Conservation (phyloP, 257 asterid genomes). For the Gentiana straminea region DNA sequence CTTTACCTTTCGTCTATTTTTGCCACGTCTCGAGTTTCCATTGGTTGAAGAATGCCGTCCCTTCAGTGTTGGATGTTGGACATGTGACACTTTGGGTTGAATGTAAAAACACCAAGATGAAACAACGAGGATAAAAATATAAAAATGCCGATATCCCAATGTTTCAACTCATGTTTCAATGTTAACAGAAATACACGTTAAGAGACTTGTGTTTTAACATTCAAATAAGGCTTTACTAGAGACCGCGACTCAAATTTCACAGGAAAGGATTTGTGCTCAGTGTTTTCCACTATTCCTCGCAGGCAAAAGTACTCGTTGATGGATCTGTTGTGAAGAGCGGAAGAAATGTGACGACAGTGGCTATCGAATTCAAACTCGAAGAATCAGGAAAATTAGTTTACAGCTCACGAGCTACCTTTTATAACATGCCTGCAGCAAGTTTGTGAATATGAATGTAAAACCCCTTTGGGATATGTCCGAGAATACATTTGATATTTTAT, state of each 20-base stretch:
- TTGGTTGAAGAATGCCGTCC: too few relatives aligned
- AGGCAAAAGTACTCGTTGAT: conserved; percentile 54
- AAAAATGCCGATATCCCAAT: too few relatives aligned
- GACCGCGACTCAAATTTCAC: background rate
- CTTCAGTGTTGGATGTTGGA: too few relatives aligned
- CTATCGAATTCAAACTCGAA: conserved; percentile 48
- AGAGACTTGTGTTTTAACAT: background rate
- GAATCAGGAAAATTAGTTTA: conserved; percentile 44
- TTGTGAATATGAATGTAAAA: conserved; percentile 24
- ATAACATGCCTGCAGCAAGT: conserved; percentile 55
- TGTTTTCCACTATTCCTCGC: conserved; percentile 10
- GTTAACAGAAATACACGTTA: too few relatives aligned
- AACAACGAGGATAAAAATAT: too few relatives aligned
- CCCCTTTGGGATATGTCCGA: too few relatives aligned
- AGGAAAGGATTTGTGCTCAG: background rate
- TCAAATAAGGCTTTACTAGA: background rate
- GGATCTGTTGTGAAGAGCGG: conserved; percentile 68
- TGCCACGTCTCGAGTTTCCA: too few relatives aligned
- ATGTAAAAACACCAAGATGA: too few relatives aligned
- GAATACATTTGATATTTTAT: too few relatives aligned
- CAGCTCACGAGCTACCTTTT: conserved; percentile 60
- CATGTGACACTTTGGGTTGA: too few relatives aligned
- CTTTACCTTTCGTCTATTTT: too few relatives aligned
- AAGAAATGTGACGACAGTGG: conserved; percentile 62
- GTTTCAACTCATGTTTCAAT: too few relatives aligned